A percentile compares a stretch with the other conserved stretches of the same genome.
phyloP scores from a whole-genome alignment of 352 stramenopile genomes.

The Aphanomyces astaci region DNA sequence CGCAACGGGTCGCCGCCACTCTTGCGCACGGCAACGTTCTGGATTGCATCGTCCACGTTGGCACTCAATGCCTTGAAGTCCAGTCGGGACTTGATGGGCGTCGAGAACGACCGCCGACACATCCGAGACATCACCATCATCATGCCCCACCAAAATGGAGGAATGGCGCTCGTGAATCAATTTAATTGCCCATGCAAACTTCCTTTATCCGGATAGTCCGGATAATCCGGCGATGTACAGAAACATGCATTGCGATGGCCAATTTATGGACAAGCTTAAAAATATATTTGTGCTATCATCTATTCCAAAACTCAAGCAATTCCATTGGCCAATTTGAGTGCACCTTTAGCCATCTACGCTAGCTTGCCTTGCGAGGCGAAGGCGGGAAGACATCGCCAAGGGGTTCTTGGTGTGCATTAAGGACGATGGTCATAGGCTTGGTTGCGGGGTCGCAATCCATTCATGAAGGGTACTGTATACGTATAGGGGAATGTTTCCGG shows the following conservation, averaged over 20 bases:
- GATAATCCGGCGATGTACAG: not conserved
- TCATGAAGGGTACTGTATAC: not conserved
- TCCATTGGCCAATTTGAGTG: no score
- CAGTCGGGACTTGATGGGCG: constrained; percentile 47
- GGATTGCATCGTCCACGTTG: constrained; percentile 44
- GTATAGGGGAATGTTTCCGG: no score
- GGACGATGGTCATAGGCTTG: no score
- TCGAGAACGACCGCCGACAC: constrained; percentile 14
- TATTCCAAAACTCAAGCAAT: no score
- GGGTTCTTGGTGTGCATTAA: no score
- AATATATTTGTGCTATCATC: no score
- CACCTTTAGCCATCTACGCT: no score
- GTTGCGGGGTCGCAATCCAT: not conserved
- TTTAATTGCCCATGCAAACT: not conserved
- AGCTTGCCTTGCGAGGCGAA: no score
- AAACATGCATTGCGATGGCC: no score
- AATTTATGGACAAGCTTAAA: no score
- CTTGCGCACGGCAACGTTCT: constrained; percentile 56
- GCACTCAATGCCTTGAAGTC: constrained; percentile 66
- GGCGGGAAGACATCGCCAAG: no score
- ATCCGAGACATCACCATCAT: not conserved
- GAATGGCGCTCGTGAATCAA: not conserved
- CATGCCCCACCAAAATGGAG: not conserved
- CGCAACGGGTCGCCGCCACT: constrained; percentile 55
- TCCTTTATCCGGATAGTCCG: constrained; percentile 3